Conservation (phyloP, 108 stramenopile genomes). For the Discostella stelligeroides region DNA sequence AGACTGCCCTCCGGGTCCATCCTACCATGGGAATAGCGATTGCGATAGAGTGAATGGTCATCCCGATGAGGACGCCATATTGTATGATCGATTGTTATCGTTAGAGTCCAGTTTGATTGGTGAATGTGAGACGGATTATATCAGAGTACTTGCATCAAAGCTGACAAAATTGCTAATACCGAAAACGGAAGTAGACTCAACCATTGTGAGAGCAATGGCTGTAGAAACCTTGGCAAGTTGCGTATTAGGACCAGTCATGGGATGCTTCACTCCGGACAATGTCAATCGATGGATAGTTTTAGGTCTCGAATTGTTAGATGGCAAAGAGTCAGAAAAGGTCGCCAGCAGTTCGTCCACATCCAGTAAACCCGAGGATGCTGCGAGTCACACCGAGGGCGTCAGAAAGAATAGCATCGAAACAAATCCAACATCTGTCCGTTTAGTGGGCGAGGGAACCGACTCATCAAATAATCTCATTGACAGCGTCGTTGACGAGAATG, state of each 20-base stretch:
- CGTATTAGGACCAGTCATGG: conserved; percentile 73
- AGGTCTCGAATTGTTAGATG: conserved; percentile 31
- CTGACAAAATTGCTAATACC: conserved; percentile 63
- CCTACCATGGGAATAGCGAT: conserved; percentile 29
- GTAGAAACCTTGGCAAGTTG: conserved; percentile 72
- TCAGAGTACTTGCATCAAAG: conserved; percentile 73
- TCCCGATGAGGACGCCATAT: conserved; percentile 55
- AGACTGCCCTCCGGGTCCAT: conserved; percentile 59
- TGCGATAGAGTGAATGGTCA: conserved; percentile 27
- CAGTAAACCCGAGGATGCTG: conserved; percentile 8
- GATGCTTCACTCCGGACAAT: conserved; percentile 68
- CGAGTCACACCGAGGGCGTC: not conserved
- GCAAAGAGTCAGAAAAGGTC: conserved; percentile 9
- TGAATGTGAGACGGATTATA: conserved; percentile 88
- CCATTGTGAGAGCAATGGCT: conserved; percentile 59
- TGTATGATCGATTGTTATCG: conserved; percentile 72
- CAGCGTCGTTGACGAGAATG: conserved; percentile 31
- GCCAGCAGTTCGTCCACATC: conserved; percentile 1
- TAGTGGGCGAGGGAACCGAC: conserved; percentile 13
- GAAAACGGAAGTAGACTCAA: conserved; percentile 65
- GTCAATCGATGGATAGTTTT: conserved; percentile 67
- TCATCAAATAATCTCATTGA: conserved; percentile 10
- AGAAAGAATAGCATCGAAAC: conserved; percentile 1
- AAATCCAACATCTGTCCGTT: conserved; percentile 6
- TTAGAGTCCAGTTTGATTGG: conserved; percentile 49